Evolutionary conservation across 2,329 filamentous ascomycete species (phyloP), one percentile per base, ranked within the genome.

Genomic region (Gremmenia infestans): DNA sequence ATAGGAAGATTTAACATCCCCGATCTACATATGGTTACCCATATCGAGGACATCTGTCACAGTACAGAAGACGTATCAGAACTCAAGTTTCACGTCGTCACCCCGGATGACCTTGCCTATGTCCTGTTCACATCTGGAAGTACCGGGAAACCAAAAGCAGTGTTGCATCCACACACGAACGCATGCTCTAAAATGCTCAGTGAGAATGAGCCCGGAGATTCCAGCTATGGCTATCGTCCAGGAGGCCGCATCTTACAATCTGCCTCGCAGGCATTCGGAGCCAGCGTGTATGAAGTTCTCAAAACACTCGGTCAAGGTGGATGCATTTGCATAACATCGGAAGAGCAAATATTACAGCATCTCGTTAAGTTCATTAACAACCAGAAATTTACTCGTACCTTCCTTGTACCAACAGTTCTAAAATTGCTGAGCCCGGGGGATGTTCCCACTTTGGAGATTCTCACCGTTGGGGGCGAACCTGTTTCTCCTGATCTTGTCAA

Each of bases 81-180:
- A n/a, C 15, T 5, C 15, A 4, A 12, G 12, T 14, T 39, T n/a
- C 11, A 7, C 12, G 36, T 9, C 36, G 5, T 39, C 15, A 1
- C 12, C 15, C 36, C 36, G 11, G 36, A 39, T 14, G 15, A 39
- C 15, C 36, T 39, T 39, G 36, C 36, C 15, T 39, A n/a, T 9
- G 36, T 39, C 36, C 12, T 39, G 36, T 39, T 39, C 15, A 39
- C 9, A 71, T 5, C 76, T 83, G 4, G 61, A 68, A 6, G 60
- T 74, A 12, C 74, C 73, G 0, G 76, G 67, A 14, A 39, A 14
- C 36, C 36, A 12, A 39, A 39, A 65, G 64, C 65, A 67, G 40
- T 70, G 65, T 52, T 58, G 11, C 36, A 14, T 39, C 15, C 36
- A 3, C 36, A 39, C 15, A 14, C 36, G 6, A 9, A 5, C 15